These are phyloP conservation scores for Xylaria hypoxylon DNA, from an alignment of 2,329 filamentous ascomycete species.

Conservation along the genomic window DNA sequence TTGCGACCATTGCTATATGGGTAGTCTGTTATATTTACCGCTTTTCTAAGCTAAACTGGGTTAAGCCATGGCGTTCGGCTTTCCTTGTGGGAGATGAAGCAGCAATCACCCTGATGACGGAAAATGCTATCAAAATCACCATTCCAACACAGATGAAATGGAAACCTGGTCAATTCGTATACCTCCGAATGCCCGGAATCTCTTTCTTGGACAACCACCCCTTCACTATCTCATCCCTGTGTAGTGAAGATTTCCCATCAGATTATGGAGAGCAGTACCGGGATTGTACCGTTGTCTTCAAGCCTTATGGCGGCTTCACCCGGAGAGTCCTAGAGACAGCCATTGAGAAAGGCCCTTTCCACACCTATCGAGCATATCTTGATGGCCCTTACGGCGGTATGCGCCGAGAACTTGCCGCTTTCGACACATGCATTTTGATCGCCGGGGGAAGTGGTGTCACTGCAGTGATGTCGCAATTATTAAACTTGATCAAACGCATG, in stretches of 20 bases:
- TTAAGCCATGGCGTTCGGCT: slow-evolving; percentile 79
- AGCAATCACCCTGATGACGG: slow-evolving; percentile 86
- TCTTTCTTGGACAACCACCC: slow-evolving; percentile 93
- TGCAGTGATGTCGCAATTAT: slow-evolving; percentile 87
- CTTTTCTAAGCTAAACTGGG: slow-evolving; percentile 90
- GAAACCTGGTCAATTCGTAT: slow-evolving; percentile 94
- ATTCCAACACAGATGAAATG: slow-evolving; percentile 93
- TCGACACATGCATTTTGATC: slow-evolving; percentile 92
- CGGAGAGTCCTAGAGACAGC: slow-evolving; percentile 84
- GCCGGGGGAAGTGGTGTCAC: slow-evolving; percentile 96
- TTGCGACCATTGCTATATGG: slow-evolving; percentile 83
- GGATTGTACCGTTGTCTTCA: slow-evolving; percentile 91
- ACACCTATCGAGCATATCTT: slow-evolving; percentile 91
- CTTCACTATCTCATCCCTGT: slow-evolving; percentile 93
- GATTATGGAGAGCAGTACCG: slow-evolving; percentile 89
- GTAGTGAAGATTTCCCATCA: slow-evolving; percentile 92
- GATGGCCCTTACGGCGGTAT: slow-evolving; percentile 97
- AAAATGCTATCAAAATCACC: slow-evolving; percentile 95
- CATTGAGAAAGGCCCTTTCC: slow-evolving; percentile 86
- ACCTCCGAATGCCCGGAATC: slow-evolving; percentile 92
- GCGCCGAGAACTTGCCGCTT: slow-evolving; percentile 88
- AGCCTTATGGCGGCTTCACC: slow-evolving; percentile 92
- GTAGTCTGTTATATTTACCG: slow-evolving; percentile 77
- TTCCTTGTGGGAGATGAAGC: slow-evolving; percentile 93
- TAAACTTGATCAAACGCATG: slow-evolving; percentile 97